These are phyloP conservation scores for Coemansia sp. DNA, from an alignment of 192 early-diverging fungal species.

Conservation along the genomic window DNA sequence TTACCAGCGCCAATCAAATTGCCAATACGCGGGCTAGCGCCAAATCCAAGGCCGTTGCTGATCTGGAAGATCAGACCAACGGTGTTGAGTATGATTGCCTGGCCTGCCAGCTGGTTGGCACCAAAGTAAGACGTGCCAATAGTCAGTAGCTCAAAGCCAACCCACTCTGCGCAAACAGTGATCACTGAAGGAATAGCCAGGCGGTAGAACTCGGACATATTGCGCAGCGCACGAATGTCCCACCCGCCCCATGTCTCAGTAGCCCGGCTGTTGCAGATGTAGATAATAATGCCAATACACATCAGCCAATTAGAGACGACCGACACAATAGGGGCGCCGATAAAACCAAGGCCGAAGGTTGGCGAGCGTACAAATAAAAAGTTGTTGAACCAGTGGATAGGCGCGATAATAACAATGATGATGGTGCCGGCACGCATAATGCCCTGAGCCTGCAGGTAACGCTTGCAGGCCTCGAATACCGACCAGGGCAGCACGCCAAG, in stretches of 20 bases:
- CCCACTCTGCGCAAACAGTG: constrained; percentile 81
- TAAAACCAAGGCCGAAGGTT: constrained; percentile 66
- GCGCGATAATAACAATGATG: constrained; percentile 64
- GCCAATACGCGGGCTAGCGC: constrained; percentile 76
- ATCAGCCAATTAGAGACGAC: constrained; percentile 69
- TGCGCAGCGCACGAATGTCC: constrained; percentile 63
- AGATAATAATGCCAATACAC: constrained; percentile 61
- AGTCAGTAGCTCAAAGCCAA: constrained; percentile 71
- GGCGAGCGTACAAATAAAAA: constrained; percentile 73
- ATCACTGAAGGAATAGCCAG: constrained; percentile 78
- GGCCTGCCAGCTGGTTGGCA: constrained; percentile 70
- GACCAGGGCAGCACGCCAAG: constrained; percentile 72
- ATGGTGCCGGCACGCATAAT: constrained; percentile 77
- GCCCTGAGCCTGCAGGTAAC: constrained; percentile 83
- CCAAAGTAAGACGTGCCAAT: constrained; percentile 76
- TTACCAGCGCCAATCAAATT: constrained; percentile 64
- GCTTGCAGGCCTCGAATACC: constrained; percentile 75
- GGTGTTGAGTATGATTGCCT: constrained; percentile 68
- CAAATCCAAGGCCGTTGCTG: constrained; percentile 75
- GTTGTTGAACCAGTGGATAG: constrained; percentile 73
- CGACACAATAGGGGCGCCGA: constrained; percentile 78
- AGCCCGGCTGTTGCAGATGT: constrained; percentile 61
- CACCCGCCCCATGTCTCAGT: constrained; percentile 84
- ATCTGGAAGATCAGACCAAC: constrained; percentile 73
- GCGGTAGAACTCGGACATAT: constrained; percentile 59